Evolutionary conservation across 2,329 filamentous ascomycete genomes (phyloP), one percentile per base, ranked within the genome.

Genomic region (Fusarium denticulatum): DNA sequence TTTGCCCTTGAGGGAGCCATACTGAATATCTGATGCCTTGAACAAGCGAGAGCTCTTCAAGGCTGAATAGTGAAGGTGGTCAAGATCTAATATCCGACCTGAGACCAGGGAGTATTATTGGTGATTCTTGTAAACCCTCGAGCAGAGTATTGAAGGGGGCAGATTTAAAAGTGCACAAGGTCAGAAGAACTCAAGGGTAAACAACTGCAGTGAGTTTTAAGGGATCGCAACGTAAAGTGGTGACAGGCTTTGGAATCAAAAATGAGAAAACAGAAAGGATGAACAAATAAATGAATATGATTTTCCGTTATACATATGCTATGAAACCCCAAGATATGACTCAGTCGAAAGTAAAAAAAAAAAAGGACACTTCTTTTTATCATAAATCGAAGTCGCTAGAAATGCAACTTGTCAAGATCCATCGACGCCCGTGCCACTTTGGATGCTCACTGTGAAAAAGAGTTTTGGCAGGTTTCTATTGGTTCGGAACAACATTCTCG

Each of bases 341-440:
- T 78, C 74, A 78, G 71, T 67, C 64, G 20, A 30, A 11, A 32
- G 43, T 45, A 61, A 77, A 18, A 16, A 36, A 30, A 30, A 18
- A 36, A 62, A 62, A 77, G 77, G 77, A 76, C 77, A 78, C 72
- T 74, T 78, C 59, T 60, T 64, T 47, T 34, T 34, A 28, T 66
- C 47, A 49, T 64, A 20, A 56, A 74, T 78, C 75, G 75, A 78
- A 78, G 77, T 76, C 69, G 61, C 75, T 77, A 75, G 77, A 78
- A 78, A 65, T 66, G 43, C 76, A 78, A 78, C 69, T 78, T 78
- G 76, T 73, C 75, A 78, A 71, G 76, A 69, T 74, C 53, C 52
- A 28, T 59, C 37, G 49, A 46, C 32, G 42, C 64, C 37, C 42
- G 47, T 63, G 64, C 47, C 65, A 69, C 52, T 20, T 26, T 61